Evolutionary conservation across 768 basidiomycete species (phyloP), one percentile per base, ranked within the genome.

Genomic region (Leccinum aurantiacum): DNA sequence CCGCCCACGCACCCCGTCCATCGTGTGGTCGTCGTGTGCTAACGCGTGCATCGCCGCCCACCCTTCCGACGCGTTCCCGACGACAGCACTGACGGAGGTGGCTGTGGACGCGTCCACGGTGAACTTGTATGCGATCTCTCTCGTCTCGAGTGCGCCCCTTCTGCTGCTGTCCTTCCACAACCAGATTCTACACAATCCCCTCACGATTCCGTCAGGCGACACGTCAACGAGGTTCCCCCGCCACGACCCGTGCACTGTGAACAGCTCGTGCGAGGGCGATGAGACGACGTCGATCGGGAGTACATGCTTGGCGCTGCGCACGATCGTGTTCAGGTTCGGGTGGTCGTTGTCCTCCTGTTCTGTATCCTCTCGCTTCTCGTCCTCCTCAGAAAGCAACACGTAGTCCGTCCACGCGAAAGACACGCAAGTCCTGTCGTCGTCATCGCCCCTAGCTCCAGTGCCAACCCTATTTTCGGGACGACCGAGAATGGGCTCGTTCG

Each of bases 361-460:
- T 22, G 44, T 19, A 46, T 22, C 19, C 19, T 46, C 44, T 46
- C 19, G 6, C 44, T 27, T 17, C 15, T 25, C 44, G 19, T 17
- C 25, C 24, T 25, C 48, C 25, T 49, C 48, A 13, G 44, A 19
- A 14, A 51, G 49, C 0, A 70, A 46, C 37, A 56, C 25, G 13
- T 68, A 65, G 29, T 69, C 68, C 25, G 63, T 65, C 37, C 65
- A 70, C 0, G 54, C 56, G 38, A 70, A 44, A n/a, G n/a, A 17
- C 9, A 44, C 41, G 10, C 9, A 19, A 10, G 10, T n/a, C 41
- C 2, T 14, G 2, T 44, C n/a, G 4, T 17, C n/a, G 41, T 19
- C 17, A 3, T n/a, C 7, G 41, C n/a, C 2, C n/a, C 17, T n/a
- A 41, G 8, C 17, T 41, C 38, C 17, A 4, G 38, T 41, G 15